phyloP scores from a whole-genome alignment of 2,329 filamentous ascomycete genomes.

The Dactylellina parvicollis region DNA sequence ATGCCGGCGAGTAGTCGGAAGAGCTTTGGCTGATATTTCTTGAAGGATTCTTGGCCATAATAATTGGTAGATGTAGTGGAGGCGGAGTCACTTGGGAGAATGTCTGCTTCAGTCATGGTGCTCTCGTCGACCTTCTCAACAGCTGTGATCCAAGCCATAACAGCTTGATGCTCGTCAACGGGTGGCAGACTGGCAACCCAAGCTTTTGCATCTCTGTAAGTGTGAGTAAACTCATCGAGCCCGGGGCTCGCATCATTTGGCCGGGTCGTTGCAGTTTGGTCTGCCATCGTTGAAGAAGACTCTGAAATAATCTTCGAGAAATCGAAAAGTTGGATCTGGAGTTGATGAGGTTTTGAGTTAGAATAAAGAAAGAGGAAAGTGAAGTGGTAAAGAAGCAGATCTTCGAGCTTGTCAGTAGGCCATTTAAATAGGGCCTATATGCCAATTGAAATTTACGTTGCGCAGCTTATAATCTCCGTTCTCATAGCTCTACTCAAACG shows the following conservation, averaged over 20 bases:
- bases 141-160: conserved; percentile 34
- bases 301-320: no score
- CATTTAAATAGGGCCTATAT: no score
- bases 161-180: conserved; percentile 8
- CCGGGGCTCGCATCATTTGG: neutral
- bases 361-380: neutral
- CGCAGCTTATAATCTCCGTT: no score
- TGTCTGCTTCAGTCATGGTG: conserved; percentile 30
- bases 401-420: no score
- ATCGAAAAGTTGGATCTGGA: neutral
- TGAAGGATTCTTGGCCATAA: conserved; percentile 44
- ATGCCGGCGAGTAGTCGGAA: conserved; percentile 41
- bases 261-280: neutral
- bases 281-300: neutral
- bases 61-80: conserved; percentile 47
- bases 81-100: conserved; percentile 25
- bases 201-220: conserved; percentile 18
- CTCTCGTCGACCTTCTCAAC: conserved; percentile 16
- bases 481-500: no score
- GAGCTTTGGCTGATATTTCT: conserved; percentile 39
- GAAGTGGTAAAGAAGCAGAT: no score
- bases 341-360: neutral
- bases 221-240: neutral
- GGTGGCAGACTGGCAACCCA: neutral
- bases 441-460: no score